A percentile compares a stretch with the other conserved stretches of the same genome.
These are phyloP conservation scores for Phoma sp. DNA, from an alignment of 2,329 filamentous ascomycete genomes.

Conservation along the genomic window DNA sequence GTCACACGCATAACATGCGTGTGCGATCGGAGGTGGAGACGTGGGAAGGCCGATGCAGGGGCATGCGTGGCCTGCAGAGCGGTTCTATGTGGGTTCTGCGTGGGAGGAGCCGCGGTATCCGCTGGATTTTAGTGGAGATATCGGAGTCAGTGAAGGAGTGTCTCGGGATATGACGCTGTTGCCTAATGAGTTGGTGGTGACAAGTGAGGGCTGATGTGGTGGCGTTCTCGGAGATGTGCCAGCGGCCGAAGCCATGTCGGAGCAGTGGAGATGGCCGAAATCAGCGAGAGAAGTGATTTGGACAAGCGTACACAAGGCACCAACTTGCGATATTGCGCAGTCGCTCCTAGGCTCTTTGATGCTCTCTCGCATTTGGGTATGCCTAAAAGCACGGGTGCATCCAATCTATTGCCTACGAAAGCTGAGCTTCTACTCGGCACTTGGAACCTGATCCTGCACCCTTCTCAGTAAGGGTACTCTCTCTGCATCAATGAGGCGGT, in stretches of 20 bases:
- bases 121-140: conserved; percentile 3
- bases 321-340: not conserved
- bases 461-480: conserved; percentile 55
- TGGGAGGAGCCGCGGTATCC: conserved; percentile 11
- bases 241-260: conserved; percentile 8
- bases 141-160: not conserved
- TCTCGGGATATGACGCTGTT: not conserved
- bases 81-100: not conserved
- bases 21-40: conserved; percentile 4
- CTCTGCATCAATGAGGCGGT: conserved; percentile 50
- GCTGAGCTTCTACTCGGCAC: conserved; percentile 25
- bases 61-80: conserved; percentile 5
- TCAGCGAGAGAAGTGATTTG: not conserved
- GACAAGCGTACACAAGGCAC: not conserved
- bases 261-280: not conserved
- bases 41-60: conserved; percentile 17
- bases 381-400: not conserved
- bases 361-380: not conserved
- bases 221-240: conserved; percentile 9
- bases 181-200: not conserved
- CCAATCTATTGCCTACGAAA: conserved; percentile 8
- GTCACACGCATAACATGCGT: conserved; percentile 16
- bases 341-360: not conserved
- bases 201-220: not conserved
- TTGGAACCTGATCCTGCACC: conserved; percentile 53